phyloP scores from a whole-genome alignment of 768 basidiomycete species.

The Auricularia heimuer region DNA sequence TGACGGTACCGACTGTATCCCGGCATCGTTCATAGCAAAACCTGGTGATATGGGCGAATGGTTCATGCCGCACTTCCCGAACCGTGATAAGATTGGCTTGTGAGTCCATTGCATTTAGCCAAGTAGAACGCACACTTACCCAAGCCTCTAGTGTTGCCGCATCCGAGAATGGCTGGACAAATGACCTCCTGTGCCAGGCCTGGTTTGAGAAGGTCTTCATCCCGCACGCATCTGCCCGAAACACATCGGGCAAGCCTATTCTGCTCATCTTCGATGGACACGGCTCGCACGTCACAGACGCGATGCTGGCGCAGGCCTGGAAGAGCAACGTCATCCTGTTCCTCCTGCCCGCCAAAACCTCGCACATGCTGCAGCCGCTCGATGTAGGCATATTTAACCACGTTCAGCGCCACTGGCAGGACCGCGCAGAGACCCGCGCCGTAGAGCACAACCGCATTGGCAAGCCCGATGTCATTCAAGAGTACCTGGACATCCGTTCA shows the following conservation, averaged over 20 bases:
- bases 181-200: slow-evolving; percentile 7
- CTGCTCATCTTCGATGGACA: slow-evolving; percentile 12
- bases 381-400: slow-evolving; percentile 31
- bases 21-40: background rate
- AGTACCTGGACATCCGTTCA: slow-evolving; percentile 1
- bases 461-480: background rate
- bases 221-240: background rate
- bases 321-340: slow-evolving; percentile 23
- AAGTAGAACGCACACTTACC: background rate
- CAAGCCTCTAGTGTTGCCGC: background rate
- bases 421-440: slow-evolving; percentile 16
- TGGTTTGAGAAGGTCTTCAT: slow-evolving; percentile 4
- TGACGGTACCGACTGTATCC: slow-evolving; percentile 19
- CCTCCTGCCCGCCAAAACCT: slow-evolving; percentile 29
- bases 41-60: slow-evolving; percentile 13
- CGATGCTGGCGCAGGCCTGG: slow-evolving; percentile 12
- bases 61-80: slow-evolving; percentile 18
- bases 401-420: slow-evolving; percentile 21
- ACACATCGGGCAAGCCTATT: slow-evolving; percentile 4
- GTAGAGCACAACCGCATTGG: background rate
- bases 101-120: background rate
- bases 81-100: slow-evolving; percentile 10
- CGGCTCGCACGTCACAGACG: slow-evolving; percentile 4
- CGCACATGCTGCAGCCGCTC: slow-evolving; percentile 26
- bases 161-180: slow-evolving; percentile 2